A percentile compares a stretch with the other conserved stretches of the same genome.
Conservation (phyloP, 345 rosid species). For the Rhodamnia rubescens region DNA sequence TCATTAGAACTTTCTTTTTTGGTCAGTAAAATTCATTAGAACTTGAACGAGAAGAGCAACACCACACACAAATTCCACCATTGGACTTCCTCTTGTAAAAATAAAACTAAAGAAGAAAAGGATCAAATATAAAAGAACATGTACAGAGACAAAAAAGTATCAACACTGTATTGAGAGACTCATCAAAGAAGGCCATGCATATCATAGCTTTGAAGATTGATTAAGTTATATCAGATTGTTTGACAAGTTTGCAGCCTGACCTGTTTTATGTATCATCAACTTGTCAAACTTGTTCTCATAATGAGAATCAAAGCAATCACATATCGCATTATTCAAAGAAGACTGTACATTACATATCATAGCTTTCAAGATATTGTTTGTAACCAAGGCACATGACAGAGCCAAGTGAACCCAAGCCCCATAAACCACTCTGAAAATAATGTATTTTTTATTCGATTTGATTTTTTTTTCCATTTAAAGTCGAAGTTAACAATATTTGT, state of each 20-base stretch:
- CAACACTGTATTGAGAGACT: neutral
- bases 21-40: neutral
- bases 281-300: conserved; percentile 50
- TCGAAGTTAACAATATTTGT: too few relatives aligned
- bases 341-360: too few relatives aligned
- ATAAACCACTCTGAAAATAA: too few relatives aligned
- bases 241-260: conserved; percentile 14
- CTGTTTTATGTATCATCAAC: conserved; percentile 74
- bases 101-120: neutral
- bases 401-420: too few relatives aligned
- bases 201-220: neutral
- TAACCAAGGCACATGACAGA: too few relatives aligned
- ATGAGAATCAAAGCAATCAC: conserved; percentile 68
- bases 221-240: neutral
- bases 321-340: conserved; percentile 62
- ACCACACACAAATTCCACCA: neutral
- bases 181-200: neutral
- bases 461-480: too few relatives aligned
- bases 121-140: neutral
- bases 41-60: neutral
- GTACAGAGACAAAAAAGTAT: neutral
- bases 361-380: too few relatives aligned
- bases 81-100: neutral
- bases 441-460: too few relatives aligned
- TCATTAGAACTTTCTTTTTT: too few relatives aligned